Evolutionary conservation across 2,329 filamentous ascomycete species (phyloP), one percentile per base, ranked within the genome.

Genomic region (Diaporthe citrichinensis): DNA sequence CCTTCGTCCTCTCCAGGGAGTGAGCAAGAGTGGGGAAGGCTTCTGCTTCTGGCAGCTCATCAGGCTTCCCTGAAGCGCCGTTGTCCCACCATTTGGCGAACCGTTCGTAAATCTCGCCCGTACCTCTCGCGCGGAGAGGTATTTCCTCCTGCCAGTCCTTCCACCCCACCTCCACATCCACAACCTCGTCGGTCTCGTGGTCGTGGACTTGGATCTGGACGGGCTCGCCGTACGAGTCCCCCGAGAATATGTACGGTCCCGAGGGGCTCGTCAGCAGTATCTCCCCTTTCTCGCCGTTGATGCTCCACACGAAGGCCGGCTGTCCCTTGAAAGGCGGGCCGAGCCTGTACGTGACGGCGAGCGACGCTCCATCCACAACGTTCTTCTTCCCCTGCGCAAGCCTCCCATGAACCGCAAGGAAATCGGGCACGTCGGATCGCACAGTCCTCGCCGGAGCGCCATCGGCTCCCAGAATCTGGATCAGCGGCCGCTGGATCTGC

Each of bases 231-330:
- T 84, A 80, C 79, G 81, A 74, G 72, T 78, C 74, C 4, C 65
- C 73, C 1, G 65, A 74, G 36, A 57, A 74, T 2, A 74, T 39
- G 14, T 74, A 74, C 20, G 73, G 65, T 7, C 83, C 83, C 0
- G 78, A 80, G 7, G 77, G 75, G 0, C 83, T 80, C 0, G 81
- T 82, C 0, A 90, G 78, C 20, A 86, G 81, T 5, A 90, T 82
- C 80, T 90, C 88, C 0, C 88, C 89, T 76, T 85, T 86, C 71
- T 88, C 86, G 28, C 90, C 89, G 59, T 86, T 83, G 53, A 92
- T 86, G 9, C 83, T 85, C 87, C 89, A 91, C 0, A 85, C 80
- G 0, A 89, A 79, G 2, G 82, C 83, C 0, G 87, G 84, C 0
- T 87, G 85, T 1, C 83, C 86, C 0, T 85, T 85, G 79, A 90